Conservation (phyloP, 2,329 filamentous ascomycete genomes). For the Nothopassalora personata region DNA sequence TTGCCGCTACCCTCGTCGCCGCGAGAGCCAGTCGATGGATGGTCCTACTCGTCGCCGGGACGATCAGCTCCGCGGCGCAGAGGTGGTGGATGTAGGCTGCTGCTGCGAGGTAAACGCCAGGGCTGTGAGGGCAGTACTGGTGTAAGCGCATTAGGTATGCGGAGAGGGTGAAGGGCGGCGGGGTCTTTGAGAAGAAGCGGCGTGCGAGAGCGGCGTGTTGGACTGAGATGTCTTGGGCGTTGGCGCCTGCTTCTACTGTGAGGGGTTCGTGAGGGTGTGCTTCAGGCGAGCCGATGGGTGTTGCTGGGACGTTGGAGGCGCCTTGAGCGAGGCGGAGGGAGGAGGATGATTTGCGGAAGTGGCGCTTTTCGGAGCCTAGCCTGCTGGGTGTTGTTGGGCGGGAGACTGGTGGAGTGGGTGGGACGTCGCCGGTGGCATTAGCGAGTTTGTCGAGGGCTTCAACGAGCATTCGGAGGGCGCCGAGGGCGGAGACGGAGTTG, state of each 20-base stretch:
- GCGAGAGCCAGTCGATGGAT: conserved; percentile 82
- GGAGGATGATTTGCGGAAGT: conserved; percentile 37
- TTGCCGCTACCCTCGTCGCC: conserved; percentile 81
- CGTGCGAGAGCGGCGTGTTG: conserved; percentile 83
- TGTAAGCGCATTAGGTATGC: conserved; percentile 85
- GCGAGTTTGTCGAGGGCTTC: conserved; percentile 56
- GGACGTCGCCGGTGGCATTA: conserved; percentile 68
- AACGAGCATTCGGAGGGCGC: conserved; percentile 75
- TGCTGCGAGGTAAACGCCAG: conserved; percentile 85
- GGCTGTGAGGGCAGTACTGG: conserved; percentile 86
- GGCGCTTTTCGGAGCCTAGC: conserved; percentile 7
- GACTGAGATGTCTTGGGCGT: conserved; percentile 66
- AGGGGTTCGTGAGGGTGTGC: conserved; percentile 46
- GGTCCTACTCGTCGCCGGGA: conserved; percentile 77
- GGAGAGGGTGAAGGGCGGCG: conserved; percentile 74
- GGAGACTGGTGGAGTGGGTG: conserved; percentile 58
- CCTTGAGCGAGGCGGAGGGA: conserved; percentile 44
- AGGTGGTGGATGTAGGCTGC: conserved; percentile 82
- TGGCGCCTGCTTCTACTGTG: conserved; percentile 48
- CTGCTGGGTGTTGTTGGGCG: not conserved
- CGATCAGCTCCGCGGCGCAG: conserved; percentile 64
- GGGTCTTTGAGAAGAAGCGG: conserved; percentile 86
- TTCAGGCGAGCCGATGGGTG: conserved; percentile 40
- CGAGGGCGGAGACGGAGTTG: conserved; percentile 64
- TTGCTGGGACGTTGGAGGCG: conserved; percentile 7